Evolutionary conservation across 1,284 basidiomycete genomes (phyloP).

Genomic region (Mycena sp.): DNA sequence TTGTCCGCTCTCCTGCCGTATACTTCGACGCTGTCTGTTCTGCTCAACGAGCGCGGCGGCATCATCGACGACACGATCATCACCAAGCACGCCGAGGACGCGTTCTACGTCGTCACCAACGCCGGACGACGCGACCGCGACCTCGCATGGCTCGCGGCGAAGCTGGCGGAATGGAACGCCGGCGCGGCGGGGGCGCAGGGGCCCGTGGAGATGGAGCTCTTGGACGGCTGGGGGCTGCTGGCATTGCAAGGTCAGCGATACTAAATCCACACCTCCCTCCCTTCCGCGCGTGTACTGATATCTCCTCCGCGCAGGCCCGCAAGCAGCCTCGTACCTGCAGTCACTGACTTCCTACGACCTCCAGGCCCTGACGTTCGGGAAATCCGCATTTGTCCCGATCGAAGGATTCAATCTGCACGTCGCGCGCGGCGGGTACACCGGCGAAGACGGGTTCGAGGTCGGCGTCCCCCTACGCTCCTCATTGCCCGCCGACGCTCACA

Average conservation of each 20-base stretch:
- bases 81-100: constrained; percentile 82
- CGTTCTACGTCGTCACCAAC: constrained; percentile 97
- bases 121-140: constrained; percentile 89
- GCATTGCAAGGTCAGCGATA: constrained; percentile 81
- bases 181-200: constrained; percentile 58
- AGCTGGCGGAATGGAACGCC: constrained; percentile 81
- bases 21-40: constrained; percentile 85
- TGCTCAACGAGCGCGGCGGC: constrained; percentile 90
- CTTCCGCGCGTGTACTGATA: not conserved
- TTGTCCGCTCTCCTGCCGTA: constrained; percentile 75
- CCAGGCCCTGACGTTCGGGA: constrained; percentile 79
- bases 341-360: constrained; percentile 81
- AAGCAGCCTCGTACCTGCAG: constrained; percentile 84
- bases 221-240: constrained; percentile 90
- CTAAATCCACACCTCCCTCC: not conserved
- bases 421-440: constrained; percentile 97
- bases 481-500: not conserved
- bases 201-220: constrained; percentile 81
- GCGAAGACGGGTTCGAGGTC: constrained; percentile 98
- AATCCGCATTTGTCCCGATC: constrained; percentile 80
- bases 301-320: constrained; percentile 69
- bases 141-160: constrained; percentile 78
- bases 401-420: constrained; percentile 88
- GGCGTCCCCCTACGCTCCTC: constrained; percentile 27
- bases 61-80: constrained; percentile 96